These are phyloP conservation scores for Capronia coronata DNA, from an alignment of 2,329 filamentous ascomycete species.

Conservation along the genomic window DNA sequence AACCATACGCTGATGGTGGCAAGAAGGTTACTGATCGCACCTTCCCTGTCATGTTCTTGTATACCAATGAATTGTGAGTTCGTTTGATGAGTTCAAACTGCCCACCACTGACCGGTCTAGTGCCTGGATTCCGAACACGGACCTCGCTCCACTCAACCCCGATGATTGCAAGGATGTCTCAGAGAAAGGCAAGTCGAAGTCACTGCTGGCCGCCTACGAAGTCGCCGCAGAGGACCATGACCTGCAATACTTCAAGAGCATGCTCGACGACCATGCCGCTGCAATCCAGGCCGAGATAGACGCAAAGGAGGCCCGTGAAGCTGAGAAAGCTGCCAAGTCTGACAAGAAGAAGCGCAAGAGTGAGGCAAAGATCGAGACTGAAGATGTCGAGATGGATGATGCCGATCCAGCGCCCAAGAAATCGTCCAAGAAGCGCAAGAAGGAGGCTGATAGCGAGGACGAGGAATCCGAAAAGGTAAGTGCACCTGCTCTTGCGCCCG, in stretches of 20 bases:
- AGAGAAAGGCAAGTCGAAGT: slow-evolving; percentile 70
- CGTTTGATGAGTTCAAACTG: background rate
- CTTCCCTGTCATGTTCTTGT: slow-evolving; percentile 90
- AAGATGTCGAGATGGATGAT: slow-evolving; percentile 44
- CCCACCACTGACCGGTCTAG: slow-evolving; percentile 44
- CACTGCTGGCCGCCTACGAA: slow-evolving; percentile 69
- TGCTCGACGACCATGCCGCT: slow-evolving; percentile 57
- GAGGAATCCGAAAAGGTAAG: slow-evolving; percentile 69
- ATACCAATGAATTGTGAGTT: slow-evolving; percentile 94
- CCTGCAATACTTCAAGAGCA: slow-evolving; percentile 73
- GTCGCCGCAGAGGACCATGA: slow-evolving; percentile 73
- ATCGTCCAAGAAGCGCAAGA: slow-evolving; percentile 73
- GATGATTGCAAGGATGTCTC: slow-evolving; percentile 62
- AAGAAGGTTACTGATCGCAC: slow-evolving; percentile 79
- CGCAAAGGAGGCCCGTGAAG: slow-evolving; percentile 59
- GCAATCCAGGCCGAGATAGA: slow-evolving; percentile 52
- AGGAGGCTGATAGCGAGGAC: slow-evolving; percentile 56
- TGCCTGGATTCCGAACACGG: slow-evolving; percentile 83
- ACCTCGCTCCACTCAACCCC: slow-evolving; percentile 69
- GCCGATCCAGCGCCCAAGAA: slow-evolving; percentile 51
- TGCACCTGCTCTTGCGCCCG: background rate
- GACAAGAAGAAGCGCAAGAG: slow-evolving; percentile 47
- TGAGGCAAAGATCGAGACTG: slow-evolving; percentile 37
- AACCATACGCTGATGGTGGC: slow-evolving; percentile 79
- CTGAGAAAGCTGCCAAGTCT: slow-evolving; percentile 52